phyloP scores from a whole-genome alignment of 2,329 filamentous ascomycete genomes.

The Verticillium albo-atrum region DNA sequence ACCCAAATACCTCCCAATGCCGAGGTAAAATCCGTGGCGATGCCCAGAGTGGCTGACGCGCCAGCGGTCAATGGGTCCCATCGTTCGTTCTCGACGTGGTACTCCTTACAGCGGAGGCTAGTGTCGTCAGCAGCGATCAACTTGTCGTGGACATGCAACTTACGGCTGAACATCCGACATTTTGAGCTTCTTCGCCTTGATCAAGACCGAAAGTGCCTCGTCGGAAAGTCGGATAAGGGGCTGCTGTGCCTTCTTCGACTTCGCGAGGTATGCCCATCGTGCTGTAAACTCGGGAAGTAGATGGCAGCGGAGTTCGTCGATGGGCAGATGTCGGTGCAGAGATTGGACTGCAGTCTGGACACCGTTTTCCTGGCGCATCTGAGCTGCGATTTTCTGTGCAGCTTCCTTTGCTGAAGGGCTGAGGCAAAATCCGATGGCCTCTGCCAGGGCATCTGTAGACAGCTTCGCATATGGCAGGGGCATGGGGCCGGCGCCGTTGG shows the following conservation, averaged over 20 bases:
- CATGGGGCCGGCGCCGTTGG: slow-evolving; percentile 21
- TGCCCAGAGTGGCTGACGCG: slow-evolving; percentile 11
- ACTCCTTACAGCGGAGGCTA: slow-evolving; percentile 34
- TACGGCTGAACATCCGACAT: slow-evolving; percentile 28
- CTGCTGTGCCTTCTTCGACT: slow-evolving; percentile 26
- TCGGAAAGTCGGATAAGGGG: background rate
- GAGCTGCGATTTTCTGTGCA: slow-evolving; percentile 24
- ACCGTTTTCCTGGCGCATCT: slow-evolving; percentile 26
- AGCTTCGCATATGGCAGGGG: slow-evolving; percentile 29
- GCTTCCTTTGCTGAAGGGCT: slow-evolving; percentile 20
- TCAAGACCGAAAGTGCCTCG: background rate
- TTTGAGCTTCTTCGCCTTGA: slow-evolving; percentile 1
- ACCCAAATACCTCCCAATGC: slow-evolving; percentile 11
- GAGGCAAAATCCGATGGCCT: slow-evolving; percentile 28
- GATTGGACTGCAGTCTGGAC: slow-evolving; percentile 24
- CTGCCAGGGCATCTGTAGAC: slow-evolving; percentile 24
- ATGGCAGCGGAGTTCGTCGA: slow-evolving; percentile 25
- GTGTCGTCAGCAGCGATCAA: slow-evolving; percentile 31
- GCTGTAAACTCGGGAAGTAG: slow-evolving; percentile 41
- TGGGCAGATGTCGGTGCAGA: slow-evolving; percentile 31
- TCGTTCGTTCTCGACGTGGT: slow-evolving; percentile 25
- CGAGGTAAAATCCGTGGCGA: slow-evolving; percentile 6
- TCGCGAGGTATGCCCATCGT: slow-evolving; percentile 36
- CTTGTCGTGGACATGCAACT: slow-evolving; percentile 17
- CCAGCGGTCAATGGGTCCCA: slow-evolving; percentile 26